Conservation (phyloP, 208 protist genomes). For the Crithidia bombi region DNA sequence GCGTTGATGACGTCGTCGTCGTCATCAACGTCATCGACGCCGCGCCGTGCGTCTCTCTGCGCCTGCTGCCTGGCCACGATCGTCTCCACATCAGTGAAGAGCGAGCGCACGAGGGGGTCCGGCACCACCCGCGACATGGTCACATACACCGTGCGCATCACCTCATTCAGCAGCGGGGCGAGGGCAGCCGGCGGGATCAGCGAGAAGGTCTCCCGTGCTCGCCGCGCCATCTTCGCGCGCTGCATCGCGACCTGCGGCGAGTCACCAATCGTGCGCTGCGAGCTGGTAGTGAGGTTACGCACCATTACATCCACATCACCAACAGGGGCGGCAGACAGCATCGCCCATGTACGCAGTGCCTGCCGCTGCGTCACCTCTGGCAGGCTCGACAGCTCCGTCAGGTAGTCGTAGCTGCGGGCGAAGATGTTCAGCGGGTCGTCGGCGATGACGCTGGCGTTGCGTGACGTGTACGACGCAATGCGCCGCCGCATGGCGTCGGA, state of each 20-base stretch:
- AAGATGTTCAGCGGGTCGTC: constrained; percentile 77
- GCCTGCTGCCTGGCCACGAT: constrained; percentile 14
- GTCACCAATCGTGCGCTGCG: constrained; percentile 48
- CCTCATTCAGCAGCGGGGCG: constrained; percentile 79
- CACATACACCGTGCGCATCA: constrained; percentile 78
- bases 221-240: constrained; percentile 43
- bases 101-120: constrained; percentile 69
- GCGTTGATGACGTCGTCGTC: background rate
- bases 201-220: constrained; percentile 33
- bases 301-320: constrained; percentile 70
- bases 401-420: constrained; percentile 54
- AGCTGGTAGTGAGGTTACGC: constrained; percentile 63
- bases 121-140: constrained; percentile 52
- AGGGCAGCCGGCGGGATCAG: constrained; percentile 67
- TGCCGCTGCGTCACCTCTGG: constrained; percentile 49
- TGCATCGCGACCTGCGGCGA: constrained; percentile 26
- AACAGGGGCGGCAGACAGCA: constrained; percentile 67
- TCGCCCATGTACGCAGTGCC: constrained; percentile 78
- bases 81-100: constrained; percentile 71
- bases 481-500: constrained; percentile 48
- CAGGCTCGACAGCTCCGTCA: constrained; percentile 53
- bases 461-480: constrained; percentile 38
- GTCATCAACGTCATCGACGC: background rate
- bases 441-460: constrained; percentile 43
- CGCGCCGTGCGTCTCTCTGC: constrained; percentile 11